These are phyloP conservation scores for Talaromyces thailandensis DNA, from an alignment of 495 filamentous ascomycete genomes.

Conservation along the genomic window DNA sequence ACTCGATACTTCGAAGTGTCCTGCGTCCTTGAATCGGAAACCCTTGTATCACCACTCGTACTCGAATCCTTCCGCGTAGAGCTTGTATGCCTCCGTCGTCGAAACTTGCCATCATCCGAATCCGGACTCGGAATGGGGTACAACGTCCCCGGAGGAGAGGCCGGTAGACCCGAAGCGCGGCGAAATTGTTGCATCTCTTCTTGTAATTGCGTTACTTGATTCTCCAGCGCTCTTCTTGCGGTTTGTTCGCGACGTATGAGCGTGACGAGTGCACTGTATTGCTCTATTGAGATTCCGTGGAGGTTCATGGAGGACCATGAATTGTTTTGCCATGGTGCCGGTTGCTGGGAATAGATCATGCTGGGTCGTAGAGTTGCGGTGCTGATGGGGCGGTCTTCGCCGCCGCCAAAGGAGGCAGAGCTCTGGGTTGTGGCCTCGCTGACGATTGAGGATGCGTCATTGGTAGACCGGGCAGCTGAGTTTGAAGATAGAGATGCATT, in stretches of 20 bases:
- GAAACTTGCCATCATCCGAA: constrained; percentile 18
- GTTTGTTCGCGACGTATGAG: constrained; percentile 47
- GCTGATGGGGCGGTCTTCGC: constrained; percentile 25
- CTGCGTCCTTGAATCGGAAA: not conserved
- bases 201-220: constrained; percentile 40
- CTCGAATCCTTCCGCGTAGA: not conserved
- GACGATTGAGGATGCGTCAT: constrained; percentile 8
- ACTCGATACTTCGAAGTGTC: not conserved
- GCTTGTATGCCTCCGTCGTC: not conserved
- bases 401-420: constrained; percentile 4
- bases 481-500: not conserved
- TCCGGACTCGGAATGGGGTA: constrained; percentile 28
- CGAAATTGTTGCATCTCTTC: constrained; percentile 40
- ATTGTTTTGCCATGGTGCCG: constrained; percentile 10
- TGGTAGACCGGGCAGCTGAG: not conserved
- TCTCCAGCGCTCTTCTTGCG: constrained; percentile 43
- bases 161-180: constrained; percentile 18
- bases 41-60: not conserved
- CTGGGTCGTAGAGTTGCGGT: constrained; percentile 32
- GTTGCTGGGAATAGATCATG: constrained; percentile 20
- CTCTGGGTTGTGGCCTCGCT: constrained; percentile 16
- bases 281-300: constrained; percentile 41
- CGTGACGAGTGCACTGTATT: constrained; percentile 47
- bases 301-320: constrained; percentile 26
- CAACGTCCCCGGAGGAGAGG: constrained; percentile 16